Evolutionary conservation across 495 filamentous ascomycete species (phyloP), one percentile per base, ranked within the genome.

Genomic region (Penicillium antarcticum): DNA sequence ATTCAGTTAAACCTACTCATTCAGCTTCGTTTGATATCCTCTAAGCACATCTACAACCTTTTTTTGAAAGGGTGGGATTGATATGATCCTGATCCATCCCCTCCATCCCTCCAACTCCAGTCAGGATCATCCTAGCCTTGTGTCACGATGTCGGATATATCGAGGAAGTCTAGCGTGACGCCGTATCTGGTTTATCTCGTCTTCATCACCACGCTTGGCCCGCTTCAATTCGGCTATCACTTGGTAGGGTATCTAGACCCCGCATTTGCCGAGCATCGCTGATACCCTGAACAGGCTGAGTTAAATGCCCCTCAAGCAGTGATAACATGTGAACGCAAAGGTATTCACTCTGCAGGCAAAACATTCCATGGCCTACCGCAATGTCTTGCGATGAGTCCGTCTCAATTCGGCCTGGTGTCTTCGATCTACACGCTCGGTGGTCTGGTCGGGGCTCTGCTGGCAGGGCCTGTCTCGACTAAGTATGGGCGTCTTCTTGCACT

Each of bases 391-490:
- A 95, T 95, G 91, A 84, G 73, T 55, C 67, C 84, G 2, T 78
- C 82, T 23, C 79, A 87, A 54, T 91, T 95, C 55, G 90, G 88
- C 17, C 70, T 89, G 51, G 86, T 96, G 10, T 88, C 87, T 13
- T 94, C 91, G 32, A 86, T 96, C 56, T 96, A 94, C 70, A 97
- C 94, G 0, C 75, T 96, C 11, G 94, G 94, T 16, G 94, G 95
- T 1, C 74, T 98, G 10, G 17, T 89, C 7, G 94, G 94, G 7
- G 92, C 94, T 5, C 73, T 98, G 32, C 66, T 79, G 5, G 84
- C 88, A 9, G 91, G 90, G 0, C 87, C 89, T 0, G 63, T 88
- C 16, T 82, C 88, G 1, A 87, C 86, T 1, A 70, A 71, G 11
- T 84, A 85, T 51, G 94, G 94, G 17, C 85, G 94, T 7, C 74